Evolutionary conservation across 1,284 basidiomycete species (phyloP), one percentile per base, ranked within the genome.

Genomic region (Moesziomyces globuligerus): DNA sequence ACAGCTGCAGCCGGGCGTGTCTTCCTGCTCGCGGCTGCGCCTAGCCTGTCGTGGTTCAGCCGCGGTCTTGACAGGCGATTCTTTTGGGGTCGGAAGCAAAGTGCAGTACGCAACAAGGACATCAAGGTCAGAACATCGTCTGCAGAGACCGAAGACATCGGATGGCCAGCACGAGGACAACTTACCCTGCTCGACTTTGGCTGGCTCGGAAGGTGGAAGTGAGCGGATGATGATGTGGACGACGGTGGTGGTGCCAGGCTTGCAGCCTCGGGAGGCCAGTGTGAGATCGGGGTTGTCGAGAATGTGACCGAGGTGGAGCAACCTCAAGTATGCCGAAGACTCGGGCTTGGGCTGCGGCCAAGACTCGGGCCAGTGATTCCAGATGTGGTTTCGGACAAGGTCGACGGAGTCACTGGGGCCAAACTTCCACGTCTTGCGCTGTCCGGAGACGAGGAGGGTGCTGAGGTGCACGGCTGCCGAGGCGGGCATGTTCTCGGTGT

Each of bases 261-360:
- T 62, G 54, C 53, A 58, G 20, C 66, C 59, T 29, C 66, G 41
- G 2, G 54, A 62, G 17, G 66, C 66, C 11, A 69, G 59, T 4
- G 58, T 62, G 17, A 53, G 48, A 2, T 48, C 11, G 18, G 66
- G 55, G 15, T 46, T 29, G 32, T 69, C 66, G 23, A 69, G 50
- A 15, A 69, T 64, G 44, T 69, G 66, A n/a, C 66, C 66, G 26
- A 69, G 59, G 36, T 69, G 66, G 3, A 69, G 48, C 8, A 69
- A 38, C 39, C 66, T 47, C 17, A 69, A 23, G 36, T 61, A 59
- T 17, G 50, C 47, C 13, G 49, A 46, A 13, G 66, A 69, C 11
- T 57, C 59, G 8, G 66, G 66, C 29, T 42, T 57, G 15, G 66
- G 66, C 37, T 69, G 66, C 1, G 59, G 66, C 66, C 66, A 69